A percentile compares a stretch with the other conserved stretches of the same genome.
Conservation (phyloP, 306 rosid genomes). For the Coriaria nepalensis region DNA sequence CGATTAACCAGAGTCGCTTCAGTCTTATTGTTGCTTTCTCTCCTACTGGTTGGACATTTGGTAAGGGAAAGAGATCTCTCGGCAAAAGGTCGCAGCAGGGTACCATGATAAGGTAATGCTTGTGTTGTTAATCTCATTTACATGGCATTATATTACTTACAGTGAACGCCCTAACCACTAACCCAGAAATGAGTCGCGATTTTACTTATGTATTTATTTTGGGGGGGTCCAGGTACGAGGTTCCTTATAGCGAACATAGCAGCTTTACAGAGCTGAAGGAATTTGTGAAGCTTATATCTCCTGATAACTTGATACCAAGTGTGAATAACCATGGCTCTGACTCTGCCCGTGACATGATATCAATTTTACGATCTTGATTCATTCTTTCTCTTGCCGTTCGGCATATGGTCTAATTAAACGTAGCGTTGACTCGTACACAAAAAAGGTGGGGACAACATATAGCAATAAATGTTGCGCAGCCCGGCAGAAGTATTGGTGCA, state of each 20-base stretch:
- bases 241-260: constrained; percentile 88
- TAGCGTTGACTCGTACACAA: too few relatives aligned
- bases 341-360: constrained; percentile 61
- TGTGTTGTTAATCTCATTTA: too few relatives aligned
- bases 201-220: background rate
- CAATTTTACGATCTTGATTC: constrained; percentile 49
- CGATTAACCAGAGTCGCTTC: constrained; percentile 41
- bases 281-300: constrained; percentile 63
- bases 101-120: constrained; percentile 65
- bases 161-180: too few relatives aligned
- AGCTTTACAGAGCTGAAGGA: constrained; percentile 81
- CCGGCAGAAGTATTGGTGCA: too few relatives aligned
- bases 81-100: constrained; percentile 93
- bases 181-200: too few relatives aligned
- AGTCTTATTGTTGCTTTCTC: constrained; percentile 87
- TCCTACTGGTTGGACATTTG: constrained; percentile 91
- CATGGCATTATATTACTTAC: too few relatives aligned
- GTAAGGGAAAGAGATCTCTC: constrained; percentile 83
- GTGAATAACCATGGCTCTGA: constrained; percentile 77
- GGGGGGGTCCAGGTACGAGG: constrained; percentile 57
- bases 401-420: too few relatives aligned
- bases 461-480: too few relatives aligned
- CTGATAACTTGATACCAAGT: constrained; percentile 69
- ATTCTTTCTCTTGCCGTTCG: too few relatives aligned
- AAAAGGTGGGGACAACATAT: too few relatives aligned